Base-by-base conservation (phyloP, 176 grass and related monocot species). In the Oropetium thomaeum region DNA sequence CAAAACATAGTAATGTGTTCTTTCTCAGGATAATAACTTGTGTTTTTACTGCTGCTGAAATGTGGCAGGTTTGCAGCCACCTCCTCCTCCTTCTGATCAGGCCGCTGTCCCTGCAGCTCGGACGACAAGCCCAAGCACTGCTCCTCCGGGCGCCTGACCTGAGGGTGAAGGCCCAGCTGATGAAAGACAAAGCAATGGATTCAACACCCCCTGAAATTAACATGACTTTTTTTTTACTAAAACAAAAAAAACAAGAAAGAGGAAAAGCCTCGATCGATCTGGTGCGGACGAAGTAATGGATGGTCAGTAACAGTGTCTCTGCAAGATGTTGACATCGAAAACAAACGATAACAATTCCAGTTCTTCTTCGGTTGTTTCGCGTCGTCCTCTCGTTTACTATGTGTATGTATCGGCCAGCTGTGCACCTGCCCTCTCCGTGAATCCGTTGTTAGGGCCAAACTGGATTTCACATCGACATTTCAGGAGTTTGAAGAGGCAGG, bases 241-340 rank as follows among this genome's bases (percentile, higher is more conserved):
- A 32, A 26, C 13, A 26, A 20, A 44, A 16, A 44, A 6, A n/a
- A n/a, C n/a, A n/a, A n/a, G n/a, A n/a, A n/a, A n/a, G n/a, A n/a
- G n/a, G n/a, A n/a, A 16, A 61, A 14, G 47, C 60, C 80, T 83
- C 74, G 27, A 60, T 48, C 62, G 75, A 62, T 74, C 80, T 79
- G 79, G 35, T 83, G 70, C 81, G 69, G 86, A 79, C 86, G 13
- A 84, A 70, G 45, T 80, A 75, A 88, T 75, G 84, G 70, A 79
- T 57, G 13, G 70, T 88, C 86, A 84, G 75, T 88, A 83, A 75
- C 86, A 88, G 75, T 69, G 28, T 45, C 61, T 79, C 62, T 4
- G 52, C 41, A 71, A 15, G 40, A 30, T 79, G 81, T 65, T 75
- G 59, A 59, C 59, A 65, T 62, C 22, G 13, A 19, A 82, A 62